Evolutionary conservation across 768 basidiomycete genomes (phyloP).

Genomic region (Tulasnella sp.): DNA sequence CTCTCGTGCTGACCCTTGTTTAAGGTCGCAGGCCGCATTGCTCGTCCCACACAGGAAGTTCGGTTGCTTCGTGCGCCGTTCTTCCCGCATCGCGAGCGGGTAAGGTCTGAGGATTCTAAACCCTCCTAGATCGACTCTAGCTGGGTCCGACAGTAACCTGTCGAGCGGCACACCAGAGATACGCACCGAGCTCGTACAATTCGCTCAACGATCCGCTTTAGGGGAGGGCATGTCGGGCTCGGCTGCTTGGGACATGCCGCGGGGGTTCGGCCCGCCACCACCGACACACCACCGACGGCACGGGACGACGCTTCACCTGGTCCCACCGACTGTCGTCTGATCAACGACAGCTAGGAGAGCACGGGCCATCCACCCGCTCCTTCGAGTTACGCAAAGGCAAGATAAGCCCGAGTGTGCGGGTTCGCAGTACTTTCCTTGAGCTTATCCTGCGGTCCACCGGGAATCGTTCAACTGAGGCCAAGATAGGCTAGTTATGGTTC

Average conservation of each 20-base stretch:
- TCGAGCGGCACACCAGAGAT: constrained; percentile 32
- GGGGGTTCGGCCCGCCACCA: constrained; percentile 22
- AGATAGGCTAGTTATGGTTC: background rate
- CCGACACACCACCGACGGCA: constrained; percentile 16
- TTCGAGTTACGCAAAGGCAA: background rate
- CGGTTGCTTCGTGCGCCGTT: constrained; percentile 20
- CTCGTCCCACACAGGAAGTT: constrained; percentile 1
- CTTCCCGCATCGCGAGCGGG: constrained; percentile 24
- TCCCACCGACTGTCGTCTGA: constrained; percentile 25
- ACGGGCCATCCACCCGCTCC: constrained; percentile 12
- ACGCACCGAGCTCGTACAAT: constrained; percentile 5
- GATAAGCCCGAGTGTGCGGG: background rate
- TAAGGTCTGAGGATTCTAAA: constrained; percentile 27
- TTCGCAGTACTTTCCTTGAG: constrained; percentile 22
- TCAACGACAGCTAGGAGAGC: constrained; percentile 23
- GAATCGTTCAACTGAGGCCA: background rate
- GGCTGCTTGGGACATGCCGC: constrained; percentile 26
- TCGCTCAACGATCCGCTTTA: constrained; percentile 10
- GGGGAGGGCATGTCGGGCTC: constrained; percentile 7
- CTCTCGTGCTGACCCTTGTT: background rate
- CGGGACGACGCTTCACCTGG: constrained; percentile 21
- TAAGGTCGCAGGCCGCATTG: constrained; percentile 26
- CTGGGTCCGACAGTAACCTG: constrained; percentile 30
- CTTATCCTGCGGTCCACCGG: background rate
- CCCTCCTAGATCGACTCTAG: constrained; percentile 29